phyloP scores from a whole-genome alignment of 768 basidiomycete species.

The Mycena leptocephala region DNA sequence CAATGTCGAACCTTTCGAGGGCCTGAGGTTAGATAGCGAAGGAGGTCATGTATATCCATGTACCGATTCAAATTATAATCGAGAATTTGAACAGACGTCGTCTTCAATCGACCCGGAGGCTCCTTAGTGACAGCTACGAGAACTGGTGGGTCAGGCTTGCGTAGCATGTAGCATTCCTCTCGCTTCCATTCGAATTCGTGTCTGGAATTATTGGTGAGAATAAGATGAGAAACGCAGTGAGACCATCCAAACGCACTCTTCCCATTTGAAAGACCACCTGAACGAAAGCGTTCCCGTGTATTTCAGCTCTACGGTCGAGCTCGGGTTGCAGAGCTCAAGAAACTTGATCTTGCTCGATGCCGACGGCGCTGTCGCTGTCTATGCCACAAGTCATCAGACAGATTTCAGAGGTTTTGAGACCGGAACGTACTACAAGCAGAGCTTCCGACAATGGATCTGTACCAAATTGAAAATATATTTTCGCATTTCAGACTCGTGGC shows the following conservation, averaged over 20 bases:
- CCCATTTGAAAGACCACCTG: constrained; percentile 88
- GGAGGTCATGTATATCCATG: constrained; percentile 26
- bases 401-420: background rate
- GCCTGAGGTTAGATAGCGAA: background rate
- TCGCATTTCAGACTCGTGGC: constrained; percentile 31
- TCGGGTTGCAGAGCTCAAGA: constrained; percentile 84
- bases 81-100: constrained; percentile 80
- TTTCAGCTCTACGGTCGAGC: constrained; percentile 78
- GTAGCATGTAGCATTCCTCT: constrained; percentile 64
- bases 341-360: constrained; percentile 82
- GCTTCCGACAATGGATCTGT: constrained; percentile 85
- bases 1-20: constrained; percentile 81
- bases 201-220: constrained; percentile 54
- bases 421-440: constrained; percentile 61
- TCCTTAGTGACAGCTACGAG: constrained; percentile 89
- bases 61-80: constrained; percentile 91
- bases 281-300: constrained; percentile 83
- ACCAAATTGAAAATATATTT: background rate
- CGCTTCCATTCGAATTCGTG: constrained; percentile 91
- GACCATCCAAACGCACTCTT: constrained; percentile 71
- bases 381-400: background rate
- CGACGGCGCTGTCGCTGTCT: constrained; percentile 74
- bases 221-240: background rate
- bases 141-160: constrained; percentile 91
- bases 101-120: constrained; percentile 75